These are phyloP conservation scores for Phaffia rhodozyma DNA, from an alignment of 1,284 basidiomycete genomes.

Conservation along the genomic window DNA sequence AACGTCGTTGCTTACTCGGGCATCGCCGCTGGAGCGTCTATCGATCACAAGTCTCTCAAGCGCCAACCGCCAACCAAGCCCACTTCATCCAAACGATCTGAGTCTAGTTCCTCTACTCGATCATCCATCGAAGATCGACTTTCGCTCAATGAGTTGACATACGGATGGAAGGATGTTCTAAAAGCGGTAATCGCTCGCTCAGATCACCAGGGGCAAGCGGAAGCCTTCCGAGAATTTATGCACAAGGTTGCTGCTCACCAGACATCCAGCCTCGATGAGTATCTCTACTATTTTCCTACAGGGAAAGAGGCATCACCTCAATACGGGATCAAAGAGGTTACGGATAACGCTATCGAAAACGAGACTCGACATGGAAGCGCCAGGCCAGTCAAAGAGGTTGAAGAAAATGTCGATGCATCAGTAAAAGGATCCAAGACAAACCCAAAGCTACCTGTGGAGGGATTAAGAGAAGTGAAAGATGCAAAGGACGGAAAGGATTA, in stretches of 20 bases:
- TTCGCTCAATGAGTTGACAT: too few species aligned
- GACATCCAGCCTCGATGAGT: too few species aligned
- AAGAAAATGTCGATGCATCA: conserved; percentile 17
- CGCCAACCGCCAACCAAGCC: neutral
- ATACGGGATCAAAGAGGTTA: conserved; percentile 18
- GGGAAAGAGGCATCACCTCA: neutral
- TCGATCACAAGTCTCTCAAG: neutral
- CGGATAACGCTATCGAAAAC: neutral
- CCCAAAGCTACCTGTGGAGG: neutral
- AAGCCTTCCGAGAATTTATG: too few species aligned
- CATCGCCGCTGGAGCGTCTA: conserved; percentile 1
- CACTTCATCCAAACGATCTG: neutral
- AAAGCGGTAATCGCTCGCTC: too few species aligned
- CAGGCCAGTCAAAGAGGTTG: conserved; percentile 8
- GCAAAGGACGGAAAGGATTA: conserved; percentile 40
- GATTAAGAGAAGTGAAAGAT: conserved; percentile 10
- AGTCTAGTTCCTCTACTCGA: too few species aligned
- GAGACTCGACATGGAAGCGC: neutral
- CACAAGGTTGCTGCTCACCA: too few species aligned
- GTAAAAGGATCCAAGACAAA: conserved; percentile 6
- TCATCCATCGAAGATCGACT: too few species aligned
- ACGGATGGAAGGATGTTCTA: too few species aligned
- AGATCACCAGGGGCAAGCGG: too few species aligned
- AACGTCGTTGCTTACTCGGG: conserved; percentile 5
- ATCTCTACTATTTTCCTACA: too few species aligned